Base-by-base conservation (phyloP, 169 alveolate species). In the Plasmodium yoelii region DNA sequence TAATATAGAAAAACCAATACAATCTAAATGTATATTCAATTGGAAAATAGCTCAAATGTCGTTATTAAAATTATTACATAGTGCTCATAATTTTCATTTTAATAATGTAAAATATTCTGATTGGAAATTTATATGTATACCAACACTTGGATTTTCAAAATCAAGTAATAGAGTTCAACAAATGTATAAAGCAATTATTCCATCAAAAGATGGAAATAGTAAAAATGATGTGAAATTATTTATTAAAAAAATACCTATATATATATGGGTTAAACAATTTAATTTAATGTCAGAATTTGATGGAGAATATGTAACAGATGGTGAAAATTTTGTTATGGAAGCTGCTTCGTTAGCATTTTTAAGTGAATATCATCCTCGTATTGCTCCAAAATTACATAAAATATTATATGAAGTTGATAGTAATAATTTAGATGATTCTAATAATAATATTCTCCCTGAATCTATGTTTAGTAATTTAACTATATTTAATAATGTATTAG, bases 261-360 rank as follows among this genome's bases (percentile, higher is more conserved):
- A 87, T 18, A 93, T 93, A 57, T 94, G 96, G 96, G 57, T 84
- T 28, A 87, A 93, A 56, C 96, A 94, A 60, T 93, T 92, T 92
- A 88, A 80, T 64, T 71, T 87, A 71, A 88, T 88, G 69, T 92
- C 87, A 73, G 86, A 91, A 24, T 94, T 77, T 87, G 94, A 93
- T 22, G 96, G 96, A 1, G 92, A 87, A 51, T 94, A 89, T 61
- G 91, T 94, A 55, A 93, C 96, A 10, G 96, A 94, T 87, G 96
- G 96, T 10, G 96, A 94, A 34, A 94, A 94, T 60, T 94, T 93
- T 71, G 96, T 94, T 2, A 92, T 91, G 92, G 96, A 94, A 59
- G 96, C 96, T 7, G 94, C 96, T 4, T 90, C 94, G 10, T 88
- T 92, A 39, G 95, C 96, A 15, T 94, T 93, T 56, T 24, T 77